phyloP scores from a whole-genome alignment of 208 protist genomes.

The Naegleria fowleri region DNA sequence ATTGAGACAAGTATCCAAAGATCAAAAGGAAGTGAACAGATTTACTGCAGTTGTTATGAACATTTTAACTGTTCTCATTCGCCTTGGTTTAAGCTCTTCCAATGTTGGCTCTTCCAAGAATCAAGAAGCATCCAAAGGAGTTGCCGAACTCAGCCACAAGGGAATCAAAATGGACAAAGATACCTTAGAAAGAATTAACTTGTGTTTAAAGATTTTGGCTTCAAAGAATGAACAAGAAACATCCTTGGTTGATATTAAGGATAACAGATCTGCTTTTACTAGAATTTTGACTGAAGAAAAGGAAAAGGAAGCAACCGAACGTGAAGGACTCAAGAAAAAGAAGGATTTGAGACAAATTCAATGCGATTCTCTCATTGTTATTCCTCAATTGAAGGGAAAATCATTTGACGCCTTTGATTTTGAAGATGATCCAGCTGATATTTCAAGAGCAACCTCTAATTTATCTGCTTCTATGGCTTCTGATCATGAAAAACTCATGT shows the following conservation, averaged over 20 bases:
- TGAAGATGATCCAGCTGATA: constrained; percentile 11
- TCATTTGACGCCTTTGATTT: not conserved
- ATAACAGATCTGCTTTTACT: constrained; percentile 55
- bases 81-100: constrained; percentile 53
- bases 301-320: constrained; percentile 35
- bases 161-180: constrained; percentile 56
- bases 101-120: not conserved
- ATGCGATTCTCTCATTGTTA: not conserved
- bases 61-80: constrained; percentile 63
- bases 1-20: constrained; percentile 37
- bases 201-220: constrained; percentile 64
- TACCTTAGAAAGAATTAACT: constrained; percentile 74
- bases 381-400: not conserved
- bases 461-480: not conserved
- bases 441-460: not conserved
- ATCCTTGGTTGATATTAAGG: constrained; percentile 53
- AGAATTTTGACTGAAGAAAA: constrained; percentile 50
- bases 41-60: constrained; percentile 59
- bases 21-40: constrained; percentile 36
- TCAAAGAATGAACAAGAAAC: constrained; percentile 29
- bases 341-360: constrained; percentile 20
- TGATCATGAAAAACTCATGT: not conserved
- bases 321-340: not conserved
- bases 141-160: constrained; percentile 40
- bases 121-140: not conserved